These are phyloP conservation scores for Pisolithus albus DNA, from an alignment of 768 basidiomycete species.

Conservation along the genomic window DNA sequence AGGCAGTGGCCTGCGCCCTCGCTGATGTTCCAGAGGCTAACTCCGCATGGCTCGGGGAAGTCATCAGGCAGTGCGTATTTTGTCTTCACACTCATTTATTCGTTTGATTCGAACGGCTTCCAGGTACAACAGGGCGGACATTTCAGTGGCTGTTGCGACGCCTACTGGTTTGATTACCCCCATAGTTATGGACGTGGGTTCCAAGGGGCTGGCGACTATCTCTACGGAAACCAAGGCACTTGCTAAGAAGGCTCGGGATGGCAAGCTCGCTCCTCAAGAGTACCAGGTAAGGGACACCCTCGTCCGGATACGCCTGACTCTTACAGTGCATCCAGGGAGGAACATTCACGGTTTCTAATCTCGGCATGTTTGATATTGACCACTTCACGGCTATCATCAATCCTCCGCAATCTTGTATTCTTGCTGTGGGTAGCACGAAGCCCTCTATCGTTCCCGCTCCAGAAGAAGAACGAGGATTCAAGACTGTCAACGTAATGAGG, in stretches of 20 bases:
- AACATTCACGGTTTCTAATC: slow-evolving; percentile 97
- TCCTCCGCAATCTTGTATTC: slow-evolving; percentile 95
- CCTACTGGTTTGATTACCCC: slow-evolving; percentile 95
- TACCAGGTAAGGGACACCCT: slow-evolving; percentile 66
- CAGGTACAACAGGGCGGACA: slow-evolving; percentile 95
- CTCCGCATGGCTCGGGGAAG: slow-evolving; percentile 95
- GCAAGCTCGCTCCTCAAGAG: slow-evolving; percentile 89
- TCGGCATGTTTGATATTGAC: slow-evolving; percentile 94
- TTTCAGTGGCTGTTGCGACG: slow-evolving; percentile 95
- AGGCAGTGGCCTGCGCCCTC: slow-evolving; percentile 86
- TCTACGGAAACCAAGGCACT: slow-evolving; percentile 88
- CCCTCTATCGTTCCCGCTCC: slow-evolving; percentile 83
- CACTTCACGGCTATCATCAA: slow-evolving; percentile 99
- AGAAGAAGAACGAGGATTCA: slow-evolving; percentile 92
- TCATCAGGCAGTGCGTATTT: slow-evolving; percentile 78
- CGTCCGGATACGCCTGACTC: not conserved
- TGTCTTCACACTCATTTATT: not conserved
- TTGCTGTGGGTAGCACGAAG: slow-evolving; percentile 86
- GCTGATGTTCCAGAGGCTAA: slow-evolving; percentile 96
- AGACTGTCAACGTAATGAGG: slow-evolving; percentile 87
- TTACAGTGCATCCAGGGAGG: slow-evolving; percentile 57
- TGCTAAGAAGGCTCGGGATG: slow-evolving; percentile 93
- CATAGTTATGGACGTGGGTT: slow-evolving; percentile 88
- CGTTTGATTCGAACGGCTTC: not conserved
- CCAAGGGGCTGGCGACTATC: slow-evolving; percentile 89